Conservation (phyloP, 345 rosid genomes). For the Acer negundo region DNA sequence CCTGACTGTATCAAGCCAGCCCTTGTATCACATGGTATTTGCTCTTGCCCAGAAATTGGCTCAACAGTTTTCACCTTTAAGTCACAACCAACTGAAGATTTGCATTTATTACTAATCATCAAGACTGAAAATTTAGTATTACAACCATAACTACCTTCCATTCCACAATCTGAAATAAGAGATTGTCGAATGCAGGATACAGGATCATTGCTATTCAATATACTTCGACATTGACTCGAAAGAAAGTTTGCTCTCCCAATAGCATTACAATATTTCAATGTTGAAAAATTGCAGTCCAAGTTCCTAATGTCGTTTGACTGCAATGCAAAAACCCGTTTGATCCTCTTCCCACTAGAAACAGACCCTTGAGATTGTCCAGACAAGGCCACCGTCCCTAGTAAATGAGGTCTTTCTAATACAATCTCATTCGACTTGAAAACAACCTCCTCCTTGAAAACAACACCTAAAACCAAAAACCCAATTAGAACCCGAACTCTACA, state of each 20-base stretch:
- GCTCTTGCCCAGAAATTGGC: conserved; percentile 24
- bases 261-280: conserved; percentile 28
- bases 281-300: conserved; percentile 18
- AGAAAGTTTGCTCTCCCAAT: conserved; percentile 44
- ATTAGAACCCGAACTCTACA: conserved; percentile 43
- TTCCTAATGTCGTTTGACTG: conserved; percentile 34
- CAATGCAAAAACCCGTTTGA: conserved; percentile 73
- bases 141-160: conserved; percentile 21
- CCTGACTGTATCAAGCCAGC: conserved; percentile 22
- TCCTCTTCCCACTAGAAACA: conserved; percentile 58
- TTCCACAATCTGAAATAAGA: conserved; percentile 30
- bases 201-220: conserved; percentile 65
- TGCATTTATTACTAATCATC: conserved; percentile 9
- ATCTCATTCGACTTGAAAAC: conserved; percentile 21
- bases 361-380: conserved; percentile 53
- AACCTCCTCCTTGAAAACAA: conserved; percentile 56
- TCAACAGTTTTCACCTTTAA: conserved; percentile 23
- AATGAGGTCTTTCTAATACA: conserved; percentile 21
- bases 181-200: conserved; percentile 46
- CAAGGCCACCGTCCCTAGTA: conserved; percentile 29
- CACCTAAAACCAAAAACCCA: conserved; percentile 66
- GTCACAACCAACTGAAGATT: conserved; percentile 27
- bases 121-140: conserved; percentile 23
- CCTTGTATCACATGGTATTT: conserved; percentile 22
- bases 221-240: conserved; percentile 51